Percentiles rank a stretch among this genome's conserved stretches.
phyloP scores from a whole-genome alignment of 2,329 filamentous ascomycete genomes.

The Calonectria crousiana region DNA sequence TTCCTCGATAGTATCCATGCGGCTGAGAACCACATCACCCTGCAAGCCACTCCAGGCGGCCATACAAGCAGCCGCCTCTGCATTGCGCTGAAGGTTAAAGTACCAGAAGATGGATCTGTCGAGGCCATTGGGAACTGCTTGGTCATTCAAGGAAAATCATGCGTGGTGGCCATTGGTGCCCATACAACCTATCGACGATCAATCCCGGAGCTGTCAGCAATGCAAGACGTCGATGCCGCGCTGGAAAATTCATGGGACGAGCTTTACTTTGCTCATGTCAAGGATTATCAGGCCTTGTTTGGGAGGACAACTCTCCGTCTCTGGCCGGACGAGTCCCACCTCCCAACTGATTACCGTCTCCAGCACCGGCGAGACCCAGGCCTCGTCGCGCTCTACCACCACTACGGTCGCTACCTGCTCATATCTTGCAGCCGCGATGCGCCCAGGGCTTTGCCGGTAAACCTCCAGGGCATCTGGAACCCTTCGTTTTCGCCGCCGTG shows the following conservation, averaged over 20 bases:
- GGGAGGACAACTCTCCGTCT: conserved; percentile 32
- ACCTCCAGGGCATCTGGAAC: conserved; percentile 53
- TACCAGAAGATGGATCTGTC: conserved; percentile 18
- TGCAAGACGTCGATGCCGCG: conserved; percentile 40
- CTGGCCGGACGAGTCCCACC: conserved; percentile 35
- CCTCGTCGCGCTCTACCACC: conserved; percentile 44
- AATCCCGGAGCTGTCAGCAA: conserved; percentile 35
- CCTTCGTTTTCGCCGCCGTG: conserved; percentile 50
- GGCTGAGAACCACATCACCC: conserved; percentile 27
- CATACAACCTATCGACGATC: conserved; percentile 39
- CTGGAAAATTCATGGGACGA: conserved; percentile 31
- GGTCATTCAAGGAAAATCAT: conserved; percentile 22
- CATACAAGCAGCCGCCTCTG: conserved; percentile 35
- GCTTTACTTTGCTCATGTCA: conserved; percentile 25
- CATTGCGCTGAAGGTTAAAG: conserved; percentile 25
- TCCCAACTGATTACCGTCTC: conserved; percentile 38
- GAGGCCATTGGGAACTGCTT: conserved; percentile 35
- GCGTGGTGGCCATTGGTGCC: conserved; percentile 35
- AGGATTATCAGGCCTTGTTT: conserved; percentile 37
- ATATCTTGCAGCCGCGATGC: conserved; percentile 40
- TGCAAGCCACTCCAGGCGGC: conserved; percentile 39
- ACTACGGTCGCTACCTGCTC: conserved; percentile 49
- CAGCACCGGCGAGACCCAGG: conserved; percentile 39
- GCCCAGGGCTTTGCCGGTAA: conserved; percentile 45
- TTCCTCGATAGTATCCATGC: conserved; percentile 39